These are phyloP conservation scores for Pythium scleroteichum DNA, from an alignment of 352 stramenopile genomes.

Conservation along the genomic window DNA sequence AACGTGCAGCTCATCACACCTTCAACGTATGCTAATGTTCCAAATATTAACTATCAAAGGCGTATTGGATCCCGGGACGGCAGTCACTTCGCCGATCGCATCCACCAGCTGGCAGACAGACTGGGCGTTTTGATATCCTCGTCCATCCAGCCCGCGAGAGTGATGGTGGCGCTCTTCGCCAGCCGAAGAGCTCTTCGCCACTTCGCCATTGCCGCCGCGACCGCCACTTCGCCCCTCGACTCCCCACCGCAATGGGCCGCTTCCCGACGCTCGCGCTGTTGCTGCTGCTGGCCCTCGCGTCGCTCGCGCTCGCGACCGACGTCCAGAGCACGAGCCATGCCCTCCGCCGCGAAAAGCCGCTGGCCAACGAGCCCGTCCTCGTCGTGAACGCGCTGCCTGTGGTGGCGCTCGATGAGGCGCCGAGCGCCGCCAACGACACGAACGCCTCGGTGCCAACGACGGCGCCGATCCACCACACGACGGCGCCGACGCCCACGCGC, in stretches of 20 bases:
- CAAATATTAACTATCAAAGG: neutral
- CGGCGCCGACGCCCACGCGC: neutral
- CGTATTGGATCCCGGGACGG: neutral
- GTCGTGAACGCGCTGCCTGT: conserved; percentile 12
- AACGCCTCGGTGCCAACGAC: neutral
- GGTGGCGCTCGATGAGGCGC: conserved; percentile 33
- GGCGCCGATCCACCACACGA: neutral
- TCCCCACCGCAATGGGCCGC: conserved; percentile 1
- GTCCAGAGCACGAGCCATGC: neutral
- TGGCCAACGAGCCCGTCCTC: conserved; percentile 1
- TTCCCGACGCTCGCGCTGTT: conserved; percentile 11
- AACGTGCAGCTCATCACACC: too few species aligned
- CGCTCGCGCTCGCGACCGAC: conserved; percentile 10
- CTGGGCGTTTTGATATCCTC: neutral
- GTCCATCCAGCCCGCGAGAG: neutral
- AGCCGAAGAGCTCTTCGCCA: conserved; percentile 9
- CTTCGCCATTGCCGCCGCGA: conserved; percentile 10
- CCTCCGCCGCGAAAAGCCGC: conserved; percentile 2
- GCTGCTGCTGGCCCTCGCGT: conserved; percentile 9
- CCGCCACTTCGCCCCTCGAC: neutral
- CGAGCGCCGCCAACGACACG: conserved; percentile 12
- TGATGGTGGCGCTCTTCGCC: conserved; percentile 10
- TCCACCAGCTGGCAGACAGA: conserved; percentile 13
- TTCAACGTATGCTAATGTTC: conserved; percentile 1
- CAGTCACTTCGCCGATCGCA: neutral